Base-by-base conservation (phyloP, 495 filamentous ascomycete genomes). In the Lophium mytilinum region DNA sequence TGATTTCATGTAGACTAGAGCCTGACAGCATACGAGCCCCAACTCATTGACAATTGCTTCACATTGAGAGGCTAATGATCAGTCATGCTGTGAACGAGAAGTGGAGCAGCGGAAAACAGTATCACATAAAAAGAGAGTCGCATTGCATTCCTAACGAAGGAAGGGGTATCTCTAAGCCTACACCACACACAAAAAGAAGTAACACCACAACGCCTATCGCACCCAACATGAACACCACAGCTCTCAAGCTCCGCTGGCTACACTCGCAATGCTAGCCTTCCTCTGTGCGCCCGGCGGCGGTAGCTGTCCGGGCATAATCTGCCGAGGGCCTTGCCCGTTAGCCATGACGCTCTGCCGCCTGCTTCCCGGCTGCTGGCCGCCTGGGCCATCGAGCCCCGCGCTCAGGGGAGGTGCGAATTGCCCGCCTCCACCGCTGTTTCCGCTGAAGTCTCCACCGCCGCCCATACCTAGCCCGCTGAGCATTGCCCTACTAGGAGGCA, bases 181-280 rank as follows among this genome's bases (percentile, higher is more conserved):
- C 14, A 42, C 8, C 14, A 2, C 9, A 4, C 40, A 14, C 14
- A 42, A 42, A 8, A 42, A 42, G 17, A 18, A 42, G 40, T 42
- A n/a, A 4, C 2, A 18, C 11, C 10, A 33, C 14, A n/a, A 8
- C 7, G 18, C 7, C 12, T 18, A 8, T 42, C 1, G 14, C 17
- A 8, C 14, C 14, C 40, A 30, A n/a, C 46, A 11, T 4, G 6
- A 30, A 30, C 24, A 30, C 24, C 6, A 6, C 24, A 30, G 6
- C 24, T 30, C 24, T 30, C 6, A 30, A 6, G 24, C 33, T n/a
- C 24, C 10, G 42, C 62, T 64, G 36, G 62, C 57, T 19, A 64
- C 62, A 37, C 62, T 64, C 35, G 61, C 61, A 24, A 64, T 57
- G 36, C 61, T 64, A 1, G 56, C 49, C 54, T 64, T 64, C 36